Conservation (phyloP, 1,139 yeast species). For the Yamadazyma oceani region DNA sequence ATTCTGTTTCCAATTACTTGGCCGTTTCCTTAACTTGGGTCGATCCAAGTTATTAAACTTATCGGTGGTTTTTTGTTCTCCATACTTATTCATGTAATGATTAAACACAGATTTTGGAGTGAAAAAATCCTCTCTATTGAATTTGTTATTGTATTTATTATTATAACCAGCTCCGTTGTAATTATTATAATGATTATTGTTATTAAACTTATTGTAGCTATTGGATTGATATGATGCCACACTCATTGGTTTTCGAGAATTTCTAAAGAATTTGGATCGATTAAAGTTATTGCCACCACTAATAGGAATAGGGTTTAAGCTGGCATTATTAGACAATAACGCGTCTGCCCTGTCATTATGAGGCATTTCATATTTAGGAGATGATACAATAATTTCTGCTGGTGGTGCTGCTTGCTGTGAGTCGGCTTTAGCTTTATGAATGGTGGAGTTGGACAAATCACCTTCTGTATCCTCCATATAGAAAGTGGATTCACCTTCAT, state of each 20-base stretch:
- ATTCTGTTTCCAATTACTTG: slow-evolving; percentile 36
- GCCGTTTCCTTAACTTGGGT: slow-evolving; percentile 15
- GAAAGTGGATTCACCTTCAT: slow-evolving; percentile 18
- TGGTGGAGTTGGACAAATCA: slow-evolving; percentile 14
- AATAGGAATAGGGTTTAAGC: slow-evolving; percentile 47
- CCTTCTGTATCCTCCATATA: slow-evolving; percentile 17
- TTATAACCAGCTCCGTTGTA: not conserved
- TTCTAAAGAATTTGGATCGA: slow-evolving; percentile 40
- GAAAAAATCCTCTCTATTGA: slow-evolving; percentile 68
- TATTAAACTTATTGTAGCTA: slow-evolving; percentile 20
- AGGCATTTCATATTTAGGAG: slow-evolving; percentile 24
- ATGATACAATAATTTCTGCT: not conserved
- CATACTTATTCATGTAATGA: slow-evolving; percentile 71
- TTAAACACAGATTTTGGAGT: slow-evolving; percentile 76
- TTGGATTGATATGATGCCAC: slow-evolving; percentile 54
- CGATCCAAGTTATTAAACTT: slow-evolving; percentile 15
- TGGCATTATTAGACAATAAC: slow-evolving; percentile 39
- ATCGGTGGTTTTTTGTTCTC: slow-evolving; percentile 30
- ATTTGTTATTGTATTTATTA: slow-evolving; percentile 23
- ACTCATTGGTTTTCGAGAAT: slow-evolving; percentile 61
- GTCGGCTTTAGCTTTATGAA: slow-evolving; percentile 3
- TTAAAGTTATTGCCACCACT: slow-evolving; percentile 14
- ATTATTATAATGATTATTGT: slow-evolving; percentile 24
- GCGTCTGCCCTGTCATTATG: slow-evolving; percentile 50
- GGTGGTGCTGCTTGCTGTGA: not conserved